Evolutionary conservation across 1,284 basidiomycete genomes (phyloP), one percentile per base, ranked within the genome.

Genomic region (Prillingera fragicola): DNA sequence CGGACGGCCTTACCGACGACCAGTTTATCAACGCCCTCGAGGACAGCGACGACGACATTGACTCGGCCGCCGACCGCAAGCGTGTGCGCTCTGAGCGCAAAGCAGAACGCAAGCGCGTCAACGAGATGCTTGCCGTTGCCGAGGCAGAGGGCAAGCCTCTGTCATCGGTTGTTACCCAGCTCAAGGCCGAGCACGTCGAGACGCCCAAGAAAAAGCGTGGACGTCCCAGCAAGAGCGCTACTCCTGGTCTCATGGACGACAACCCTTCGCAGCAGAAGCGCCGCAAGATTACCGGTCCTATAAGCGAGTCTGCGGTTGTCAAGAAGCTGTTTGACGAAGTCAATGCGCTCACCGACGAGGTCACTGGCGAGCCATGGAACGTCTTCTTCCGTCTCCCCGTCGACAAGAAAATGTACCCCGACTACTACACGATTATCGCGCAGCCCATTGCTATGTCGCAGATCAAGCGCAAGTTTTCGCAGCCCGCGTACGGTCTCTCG

Each of bases 1-100:
- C 87, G 53, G 94, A 97, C 65, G 92, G 91, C 15, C 76, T 97
- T 40, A 85, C 83, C 42, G 92, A 97, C 61, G 91, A 96, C 64
- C 85, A 94, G 59, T 97, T 87, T 85, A 80, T 87, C 27, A 79
- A 86, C 76, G 88, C 89, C 26, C 72, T 95, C 42, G 87, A 92
- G 65, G 87, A 89, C 28, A 87, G 86, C 29, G 70, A 67, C 42
- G 74, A 75, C 31, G 89, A 94, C 64, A 71, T 91, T 15, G 80
- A 87, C 43, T 84, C 87, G 6, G 63, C 68, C 10, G 63, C 61
- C 9, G 65, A 65, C 19, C 52, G 63, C 21, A 68, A 67, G 44
- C 56, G 59, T 2, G 47, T 48, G 15, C 47, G 60, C 21, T 45
- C 47, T 17, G 58, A 57, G 40, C 59, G 57, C 36, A 61, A 58